Base-by-base conservation (phyloP, 441 rosid genomes). In the Euphorbia celastroides region DNA sequence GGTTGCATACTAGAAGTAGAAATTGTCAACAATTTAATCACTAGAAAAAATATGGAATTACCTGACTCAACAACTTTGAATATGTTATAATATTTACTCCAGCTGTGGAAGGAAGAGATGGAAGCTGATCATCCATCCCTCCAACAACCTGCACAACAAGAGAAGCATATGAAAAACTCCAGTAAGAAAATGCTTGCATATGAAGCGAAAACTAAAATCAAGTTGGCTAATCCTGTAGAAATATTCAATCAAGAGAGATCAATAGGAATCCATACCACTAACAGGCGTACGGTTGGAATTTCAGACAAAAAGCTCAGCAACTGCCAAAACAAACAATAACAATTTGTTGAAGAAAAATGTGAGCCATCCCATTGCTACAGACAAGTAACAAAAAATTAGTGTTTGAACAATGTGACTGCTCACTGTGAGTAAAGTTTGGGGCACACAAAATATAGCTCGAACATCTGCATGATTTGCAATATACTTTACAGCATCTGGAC, bases 401-500 rank as follows among this genome's bases (percentile, higher is more conserved):
- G 7, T 36, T 2, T 36, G 42, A 36, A 13, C 42, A 36, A 36
- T 36, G 42, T 7, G 2, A 7, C 12, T 2, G 74, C 96, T 83
- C 71, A 95, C 99, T 52, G 82, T 74, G 68, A 72, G 82, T 77
- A 95, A 78, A 5, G 98, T 92, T 76, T 87, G 82, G 13, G 95
- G 86, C 63, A 95, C 92, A 79, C 98, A 95, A 75, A 95, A 95
- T 77, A 95, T 80, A 64, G 97, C 95, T 73, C 83, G 89, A 32
- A 90, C 79, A 68, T 69, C 72, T 59, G 99, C 99, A 83, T 95
- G 97, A 79, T 87, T 90, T 75, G 84, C 82, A 48, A 92, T 86
- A 72, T 66, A 90, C 76, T 85, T 90, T 70, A 92, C 99, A 74
- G 99, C 96, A 79, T 92, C 99, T 12, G 99, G 98, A 69, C 99